Percentiles rank a stretch among this genome's conserved stretches.
Evolutionary conservation across 129 eudicot genomes (phyloP).

Genomic region (Pseudognaphalium luteoalbum): DNA sequence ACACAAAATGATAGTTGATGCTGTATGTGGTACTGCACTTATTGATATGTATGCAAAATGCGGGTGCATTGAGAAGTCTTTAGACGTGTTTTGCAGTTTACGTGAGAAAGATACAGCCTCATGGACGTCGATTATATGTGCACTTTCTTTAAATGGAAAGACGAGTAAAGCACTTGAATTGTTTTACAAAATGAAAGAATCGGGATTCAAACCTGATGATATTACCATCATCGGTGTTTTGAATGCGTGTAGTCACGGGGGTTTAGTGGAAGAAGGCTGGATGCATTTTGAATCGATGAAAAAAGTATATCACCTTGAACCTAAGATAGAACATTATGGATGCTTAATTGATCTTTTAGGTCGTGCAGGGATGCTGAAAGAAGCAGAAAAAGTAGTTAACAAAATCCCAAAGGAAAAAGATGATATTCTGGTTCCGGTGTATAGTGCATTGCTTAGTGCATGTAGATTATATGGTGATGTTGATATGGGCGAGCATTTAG

Average conservation of each 20-base stretch:
- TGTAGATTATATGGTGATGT: constrained; percentile 65
- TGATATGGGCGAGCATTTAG: constrained; percentile 60
- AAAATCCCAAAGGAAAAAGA: constrained; percentile 38
- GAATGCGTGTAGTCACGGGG: constrained; percentile 73
- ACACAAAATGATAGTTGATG: constrained; percentile 43
- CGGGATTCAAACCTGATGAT: constrained; percentile 61
- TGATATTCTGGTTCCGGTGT: constrained; percentile 54
- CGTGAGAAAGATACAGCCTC: constrained; percentile 61
- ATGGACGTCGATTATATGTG: constrained; percentile 66
- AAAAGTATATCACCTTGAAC: constrained; percentile 44
- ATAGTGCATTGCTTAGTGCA: constrained; percentile 69
- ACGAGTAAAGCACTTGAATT: constrained; percentile 45
- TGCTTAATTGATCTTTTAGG: constrained; percentile 66
- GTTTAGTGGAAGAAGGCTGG: constrained; percentile 62
- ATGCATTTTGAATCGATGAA: constrained; percentile 57
- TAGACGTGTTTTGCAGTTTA: constrained; percentile 46
- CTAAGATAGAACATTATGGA: constrained; percentile 68
- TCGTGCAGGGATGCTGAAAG: constrained; percentile 61
- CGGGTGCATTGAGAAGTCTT: constrained; percentile 57
- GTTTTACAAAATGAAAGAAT: constrained; percentile 48
- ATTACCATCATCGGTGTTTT: constrained; percentile 66
- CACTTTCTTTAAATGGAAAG: constrained; percentile 63
- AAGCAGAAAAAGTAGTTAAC: constrained; percentile 54
- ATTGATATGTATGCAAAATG: constrained; percentile 80
- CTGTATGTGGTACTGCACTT: constrained; percentile 70